A percentile compares a stretch with the other conserved stretches of the same genome.
Evolutionary conservation across 1,284 basidiomycete genomes (phyloP).

Genomic region (Polyporus tsugae): DNA sequence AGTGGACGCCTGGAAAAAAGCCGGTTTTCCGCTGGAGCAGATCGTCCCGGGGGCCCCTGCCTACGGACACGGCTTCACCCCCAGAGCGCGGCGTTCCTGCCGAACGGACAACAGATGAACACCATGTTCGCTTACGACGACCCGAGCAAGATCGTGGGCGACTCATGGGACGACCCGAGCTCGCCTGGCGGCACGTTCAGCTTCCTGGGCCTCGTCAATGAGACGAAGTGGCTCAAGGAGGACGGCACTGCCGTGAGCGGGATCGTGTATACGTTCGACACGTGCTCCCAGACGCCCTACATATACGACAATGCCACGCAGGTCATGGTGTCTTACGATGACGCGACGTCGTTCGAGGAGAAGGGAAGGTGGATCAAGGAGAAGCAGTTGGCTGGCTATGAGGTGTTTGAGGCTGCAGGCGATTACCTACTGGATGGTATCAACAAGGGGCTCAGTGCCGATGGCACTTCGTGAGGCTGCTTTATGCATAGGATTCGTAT

Average conservation of each 20-base stretch:
- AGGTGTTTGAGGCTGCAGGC: constrained; percentile 71
- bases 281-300: constrained; percentile 77
- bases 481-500: no score
- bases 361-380: constrained; percentile 68
- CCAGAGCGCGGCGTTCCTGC: constrained; percentile 48
- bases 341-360: constrained; percentile 60
- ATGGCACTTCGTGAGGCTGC: constrained; percentile 16
- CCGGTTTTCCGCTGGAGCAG: constrained; percentile 82
- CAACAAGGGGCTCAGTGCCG: constrained; percentile 15
- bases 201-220: constrained; percentile 65
- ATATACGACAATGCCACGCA: constrained; percentile 62
- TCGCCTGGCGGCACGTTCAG: constrained; percentile 59
- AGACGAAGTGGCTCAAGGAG: constrained; percentile 57
- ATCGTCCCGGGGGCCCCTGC: constrained; percentile 85
- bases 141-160: constrained; percentile 55
- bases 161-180: constrained; percentile 59
- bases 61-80: constrained; percentile 72
- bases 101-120: constrained; percentile 46
- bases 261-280: constrained; percentile 62
- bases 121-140: constrained; percentile 54
- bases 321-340: constrained; percentile 70
- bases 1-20: constrained; percentile 76
- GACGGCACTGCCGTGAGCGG: constrained; percentile 59
- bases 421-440: constrained; percentile 69
- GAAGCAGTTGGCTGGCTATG: constrained; percentile 63